These are phyloP conservation scores for Emergomyces pasteurianus DNA, from an alignment of 2,329 filamentous ascomycete genomes.

Conservation along the genomic window DNA sequence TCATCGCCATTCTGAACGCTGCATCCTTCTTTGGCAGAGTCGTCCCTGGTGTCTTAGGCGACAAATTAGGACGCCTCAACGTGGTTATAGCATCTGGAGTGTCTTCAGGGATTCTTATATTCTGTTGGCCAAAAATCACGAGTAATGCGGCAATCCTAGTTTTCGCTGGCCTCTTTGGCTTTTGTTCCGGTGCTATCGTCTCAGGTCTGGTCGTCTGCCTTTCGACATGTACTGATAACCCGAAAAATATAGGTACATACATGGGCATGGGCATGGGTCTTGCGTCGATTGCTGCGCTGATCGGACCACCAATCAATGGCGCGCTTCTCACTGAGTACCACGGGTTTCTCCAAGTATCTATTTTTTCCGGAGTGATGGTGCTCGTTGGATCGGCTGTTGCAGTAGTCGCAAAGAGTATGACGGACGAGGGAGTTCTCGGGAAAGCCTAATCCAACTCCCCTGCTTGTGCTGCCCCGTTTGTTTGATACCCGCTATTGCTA, in stretches of 20 bases:
- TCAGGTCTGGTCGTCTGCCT: conserved; percentile 21
- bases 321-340: conserved; percentile 12
- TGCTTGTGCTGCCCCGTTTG: not conserved
- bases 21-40: conserved; percentile 49
- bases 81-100: conserved; percentile 34
- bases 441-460: not conserved
- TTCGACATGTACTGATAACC: conserved; percentile 26
- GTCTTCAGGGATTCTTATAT: conserved; percentile 31
- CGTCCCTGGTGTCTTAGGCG: conserved; percentile 45
- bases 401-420: not conserved
- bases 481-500: not conserved
- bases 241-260: conserved; percentile 44
- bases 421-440: not conserved
- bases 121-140: conserved; percentile 31
- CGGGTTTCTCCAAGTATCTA: not conserved
- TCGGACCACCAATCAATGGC: conserved; percentile 9
- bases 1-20: conserved; percentile 55
- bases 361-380: not conserved
- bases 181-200: conserved; percentile 40
- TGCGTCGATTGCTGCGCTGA: conserved; percentile 1
- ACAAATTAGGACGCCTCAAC: conserved; percentile 41
- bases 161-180: conserved; percentile 36
- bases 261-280: conserved; percentile 33
- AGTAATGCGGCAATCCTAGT: conserved; percentile 28
- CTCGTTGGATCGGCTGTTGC: not conserved